These are phyloP conservation scores for Buddleja alternifolia DNA, from an alignment of 257 asterid species.

Conservation along the genomic window DNA sequence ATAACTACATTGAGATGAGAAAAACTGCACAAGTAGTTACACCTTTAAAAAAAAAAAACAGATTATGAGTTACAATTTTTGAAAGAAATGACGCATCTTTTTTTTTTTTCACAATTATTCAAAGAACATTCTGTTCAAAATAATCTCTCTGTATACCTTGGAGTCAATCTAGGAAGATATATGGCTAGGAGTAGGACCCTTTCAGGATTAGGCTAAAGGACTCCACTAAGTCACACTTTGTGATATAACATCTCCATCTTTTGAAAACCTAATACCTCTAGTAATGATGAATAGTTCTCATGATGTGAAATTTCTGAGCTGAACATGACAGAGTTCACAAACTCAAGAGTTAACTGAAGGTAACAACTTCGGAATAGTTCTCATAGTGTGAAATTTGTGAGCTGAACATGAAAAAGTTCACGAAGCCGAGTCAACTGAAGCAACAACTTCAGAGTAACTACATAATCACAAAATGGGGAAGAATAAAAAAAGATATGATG, in stretches of 20 bases:
- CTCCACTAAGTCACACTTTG: neutral
- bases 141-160: conserved; percentile 5
- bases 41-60: neutral
- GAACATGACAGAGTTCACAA: conserved; percentile 4
- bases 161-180: conserved; percentile 14
- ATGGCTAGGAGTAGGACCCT: neutral
- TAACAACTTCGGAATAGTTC: no score
- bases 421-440: no score
- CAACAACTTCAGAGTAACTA: neutral
- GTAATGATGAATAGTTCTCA: conserved; percentile 5
- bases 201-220: neutral
- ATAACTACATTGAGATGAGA: neutral
- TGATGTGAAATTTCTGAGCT: conserved; percentile 5
- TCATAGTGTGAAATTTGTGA: no score
- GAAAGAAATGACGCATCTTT: neutral
- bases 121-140: no score
- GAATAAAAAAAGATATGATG: neutral
- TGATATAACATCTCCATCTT: neutral
- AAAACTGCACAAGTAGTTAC: neutral
- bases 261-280: conserved; percentile 24
- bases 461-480: conserved; percentile 1
- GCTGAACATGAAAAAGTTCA: no score
- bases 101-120: no score
- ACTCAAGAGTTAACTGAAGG: conserved; percentile 9
- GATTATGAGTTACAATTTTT: neutral